phyloP scores from a whole-genome alignment of 768 basidiomycete genomes.

The Psilocybe azurescens region DNA sequence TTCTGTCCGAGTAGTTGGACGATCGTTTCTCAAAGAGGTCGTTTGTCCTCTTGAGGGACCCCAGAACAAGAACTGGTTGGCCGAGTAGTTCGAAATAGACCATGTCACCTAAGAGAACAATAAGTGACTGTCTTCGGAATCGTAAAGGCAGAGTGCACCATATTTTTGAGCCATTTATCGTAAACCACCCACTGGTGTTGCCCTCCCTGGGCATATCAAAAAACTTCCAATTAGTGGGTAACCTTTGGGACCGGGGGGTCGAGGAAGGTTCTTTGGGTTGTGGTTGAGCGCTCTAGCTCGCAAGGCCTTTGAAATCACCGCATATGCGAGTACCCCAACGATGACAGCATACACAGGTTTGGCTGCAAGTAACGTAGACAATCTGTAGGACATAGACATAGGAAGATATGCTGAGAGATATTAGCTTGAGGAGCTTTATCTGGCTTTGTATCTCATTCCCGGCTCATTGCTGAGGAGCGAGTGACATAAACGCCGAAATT shows the following conservation, averaged over 20 bases:
- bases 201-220: slow-evolving; percentile 29
- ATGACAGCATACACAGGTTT: neutral
- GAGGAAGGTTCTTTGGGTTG: slow-evolving; percentile 20
- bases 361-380: neutral
- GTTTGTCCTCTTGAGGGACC: slow-evolving; percentile 36
- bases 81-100: slow-evolving; percentile 54
- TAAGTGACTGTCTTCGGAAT: neutral
- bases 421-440: too few relatives aligned
- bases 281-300: neutral
- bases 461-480: too few relatives aligned
- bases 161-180: slow-evolving; percentile 36
- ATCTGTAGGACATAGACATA: neutral
- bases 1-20: slow-evolving; percentile 57
- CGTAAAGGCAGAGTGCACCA: slow-evolving; percentile 21
- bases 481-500: too few relatives aligned
- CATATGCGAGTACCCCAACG: neutral
- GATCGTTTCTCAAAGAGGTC: slow-evolving; percentile 63
- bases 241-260: slow-evolving; percentile 37
- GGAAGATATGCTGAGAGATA: neutral
- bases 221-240: slow-evolving; percentile 34
- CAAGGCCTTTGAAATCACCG: neutral
- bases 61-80: slow-evolving; percentile 29
- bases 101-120: slow-evolving; percentile 47
- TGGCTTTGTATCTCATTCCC: too few relatives aligned
- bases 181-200: slow-evolving; percentile 33